Conservation (phyloP, 2,329 filamentous ascomycete species). For the Aspergillus fumigatus region DNA sequence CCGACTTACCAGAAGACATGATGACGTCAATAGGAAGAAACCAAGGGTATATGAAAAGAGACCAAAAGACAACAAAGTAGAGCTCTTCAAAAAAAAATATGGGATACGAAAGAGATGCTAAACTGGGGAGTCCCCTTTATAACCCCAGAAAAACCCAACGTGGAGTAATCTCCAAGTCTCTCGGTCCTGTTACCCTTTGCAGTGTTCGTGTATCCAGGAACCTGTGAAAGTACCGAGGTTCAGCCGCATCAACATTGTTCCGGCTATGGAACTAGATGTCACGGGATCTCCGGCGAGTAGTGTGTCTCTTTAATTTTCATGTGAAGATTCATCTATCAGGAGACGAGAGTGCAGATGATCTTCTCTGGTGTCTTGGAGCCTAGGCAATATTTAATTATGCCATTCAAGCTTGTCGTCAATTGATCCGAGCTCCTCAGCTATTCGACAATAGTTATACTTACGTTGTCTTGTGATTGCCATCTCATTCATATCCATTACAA, state of each 20-base stretch:
- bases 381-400: not conserved
- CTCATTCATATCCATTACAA: too few relatives aligned
- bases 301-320: constrained; percentile 12
- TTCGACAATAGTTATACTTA: not conserved
- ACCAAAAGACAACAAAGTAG: constrained; percentile 1
- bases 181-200: constrained; percentile 19
- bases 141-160: constrained; percentile 3
- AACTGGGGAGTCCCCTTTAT: constrained; percentile 9
- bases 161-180: not conserved
- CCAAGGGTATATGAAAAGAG: constrained; percentile 1
- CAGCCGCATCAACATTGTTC: constrained; percentile 23
- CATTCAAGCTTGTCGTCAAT: not conserved
- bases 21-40: constrained; percentile 20
- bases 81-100: constrained; percentile 2
- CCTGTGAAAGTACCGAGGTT: constrained; percentile 31
- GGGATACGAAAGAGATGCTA: constrained; percentile 5
- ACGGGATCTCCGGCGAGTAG: constrained; percentile 17
- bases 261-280: constrained; percentile 11
- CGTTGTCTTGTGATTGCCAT: not conserved
- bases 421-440: not conserved
- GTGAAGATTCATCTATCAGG: constrained; percentile 11
- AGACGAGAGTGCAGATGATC: not conserved
- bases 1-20: constrained; percentile 41
- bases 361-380: not conserved
- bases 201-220: constrained; percentile 7